Evolutionary conservation across 2,329 filamentous ascomycete species (phyloP).

Genomic region (Aspergillus flavus): DNA sequence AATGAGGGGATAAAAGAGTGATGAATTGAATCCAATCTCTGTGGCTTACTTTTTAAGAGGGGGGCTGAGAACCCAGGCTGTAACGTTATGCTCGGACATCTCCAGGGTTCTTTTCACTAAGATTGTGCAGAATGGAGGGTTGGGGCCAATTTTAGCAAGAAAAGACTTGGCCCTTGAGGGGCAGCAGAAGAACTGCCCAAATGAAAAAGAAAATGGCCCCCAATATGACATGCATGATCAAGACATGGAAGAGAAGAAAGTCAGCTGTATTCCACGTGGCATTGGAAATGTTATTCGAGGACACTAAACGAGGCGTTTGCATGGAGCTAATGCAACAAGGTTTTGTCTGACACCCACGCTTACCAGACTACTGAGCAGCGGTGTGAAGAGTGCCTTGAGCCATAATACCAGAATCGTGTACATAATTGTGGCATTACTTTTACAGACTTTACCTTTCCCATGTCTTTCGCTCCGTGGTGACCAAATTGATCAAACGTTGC

Average conservation of each 20-base stretch:
- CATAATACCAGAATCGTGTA: not conserved
- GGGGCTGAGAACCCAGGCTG: not conserved
- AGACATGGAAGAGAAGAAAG: not conserved
- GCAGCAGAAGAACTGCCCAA: not conserved
- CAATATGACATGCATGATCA: not conserved
- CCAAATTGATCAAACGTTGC: not conserved
- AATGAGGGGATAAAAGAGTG: not conserved
- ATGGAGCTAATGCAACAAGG: not conserved
- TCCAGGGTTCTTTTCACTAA: not conserved
- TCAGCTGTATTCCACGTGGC: not conserved
- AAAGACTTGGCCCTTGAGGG: not conserved
- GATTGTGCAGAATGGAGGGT: not conserved
- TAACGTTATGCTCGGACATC: not conserved
- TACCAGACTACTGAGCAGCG: not conserved
- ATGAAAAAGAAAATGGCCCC: not conserved
- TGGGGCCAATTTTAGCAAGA: not conserved
- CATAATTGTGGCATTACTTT: not conserved
- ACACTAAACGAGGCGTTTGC: not conserved
- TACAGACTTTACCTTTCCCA: not conserved
- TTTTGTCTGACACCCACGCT: not conserved
- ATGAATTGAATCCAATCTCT: not conserved
- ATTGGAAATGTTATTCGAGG: not conserved
- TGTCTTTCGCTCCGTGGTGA: no score
- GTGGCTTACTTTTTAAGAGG: not conserved
- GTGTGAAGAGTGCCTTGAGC: not conserved